A percentile compares a stretch with the other conserved stretches of the same genome.
Conservation (phyloP, 2,329 filamentous ascomycete species). For the Ophiostoma himal-ulmi region DNA sequence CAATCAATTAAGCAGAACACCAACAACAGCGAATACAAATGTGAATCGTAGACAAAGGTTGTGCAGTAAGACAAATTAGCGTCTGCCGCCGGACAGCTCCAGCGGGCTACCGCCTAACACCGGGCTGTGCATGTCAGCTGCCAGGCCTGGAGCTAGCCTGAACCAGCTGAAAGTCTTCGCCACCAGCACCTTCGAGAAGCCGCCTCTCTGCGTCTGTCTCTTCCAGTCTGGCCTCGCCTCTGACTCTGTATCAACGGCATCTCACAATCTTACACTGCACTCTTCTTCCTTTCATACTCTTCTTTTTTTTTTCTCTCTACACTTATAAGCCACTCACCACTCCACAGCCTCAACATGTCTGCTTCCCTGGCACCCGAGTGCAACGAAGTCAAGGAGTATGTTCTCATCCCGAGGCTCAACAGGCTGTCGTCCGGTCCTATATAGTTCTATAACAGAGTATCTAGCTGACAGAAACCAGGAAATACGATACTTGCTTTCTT, state of each 20-base stretch:
- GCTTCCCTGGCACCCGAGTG: conserved; percentile 91
- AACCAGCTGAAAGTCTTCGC: background rate
- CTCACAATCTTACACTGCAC: background rate
- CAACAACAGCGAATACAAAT: background rate
- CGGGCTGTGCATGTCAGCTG: background rate
- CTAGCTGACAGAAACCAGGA: conserved; percentile 45
- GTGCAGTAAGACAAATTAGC: background rate
- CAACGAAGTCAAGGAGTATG: conserved; percentile 91
- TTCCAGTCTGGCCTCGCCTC: background rate
- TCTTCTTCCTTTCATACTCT: background rate
- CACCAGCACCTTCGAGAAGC: conserved; percentile 7
- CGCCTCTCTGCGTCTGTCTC: background rate
- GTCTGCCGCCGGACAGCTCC: background rate
- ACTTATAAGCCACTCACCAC: background rate
- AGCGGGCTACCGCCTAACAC: background rate
- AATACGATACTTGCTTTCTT: conserved; percentile 93
- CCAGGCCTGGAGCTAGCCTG: conserved; percentile 7
- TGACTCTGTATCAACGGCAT: background rate
- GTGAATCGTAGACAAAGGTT: background rate
- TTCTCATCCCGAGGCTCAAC: conserved; percentile 14
- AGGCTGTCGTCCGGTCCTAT: background rate
- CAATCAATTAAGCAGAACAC: too few relatives aligned
- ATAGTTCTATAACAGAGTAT: background rate
- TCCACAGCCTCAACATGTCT: conserved; percentile 57
- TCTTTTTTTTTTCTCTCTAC: background rate